A percentile compares a stretch with the other conserved stretches of the same genome.
phyloP scores from a whole-genome alignment of 441 rosid genomes.

The Adansonia grandidieri region DNA sequence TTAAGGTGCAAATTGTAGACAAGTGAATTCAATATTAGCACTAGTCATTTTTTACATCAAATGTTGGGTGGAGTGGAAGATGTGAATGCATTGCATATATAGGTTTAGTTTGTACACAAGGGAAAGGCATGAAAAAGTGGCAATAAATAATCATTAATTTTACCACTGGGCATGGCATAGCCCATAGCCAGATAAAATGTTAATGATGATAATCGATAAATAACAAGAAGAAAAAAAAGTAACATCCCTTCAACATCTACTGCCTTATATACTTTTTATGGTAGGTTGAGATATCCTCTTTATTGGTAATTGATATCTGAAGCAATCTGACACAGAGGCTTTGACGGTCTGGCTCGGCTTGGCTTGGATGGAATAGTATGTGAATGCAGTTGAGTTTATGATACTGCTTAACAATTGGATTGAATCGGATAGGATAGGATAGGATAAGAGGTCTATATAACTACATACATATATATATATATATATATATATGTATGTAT shows the following conservation, averaged over 20 bases:
- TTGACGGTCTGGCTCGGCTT: not conserved
- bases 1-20: not conserved
- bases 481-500: not conserved
- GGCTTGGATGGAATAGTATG: not conserved
- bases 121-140: not conserved
- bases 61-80: constrained; percentile 9
- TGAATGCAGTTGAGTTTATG: too few relatives aligned
- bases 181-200: too few relatives aligned
- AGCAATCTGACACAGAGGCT: not conserved
- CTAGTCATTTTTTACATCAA: not conserved
- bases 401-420: too few relatives aligned
- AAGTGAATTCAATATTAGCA: not conserved
- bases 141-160: not conserved
- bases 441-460: not conserved
- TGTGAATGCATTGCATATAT: constrained; percentile 1
- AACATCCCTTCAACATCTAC: not conserved
- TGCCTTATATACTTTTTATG: too few relatives aligned
- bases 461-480: not conserved
- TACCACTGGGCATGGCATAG: not conserved
- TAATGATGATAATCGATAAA: not conserved
- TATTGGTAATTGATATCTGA: not conserved
- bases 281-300: too few relatives aligned
- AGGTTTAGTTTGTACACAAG: not conserved
- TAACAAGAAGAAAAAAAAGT: not conserved
- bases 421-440: too few relatives aligned